A percentile compares a stretch with the other conserved stretches of the same genome.
Evolutionary conservation across 495 filamentous ascomycete species (phyloP).

Genomic region (Penicillium nucicola): DNA sequence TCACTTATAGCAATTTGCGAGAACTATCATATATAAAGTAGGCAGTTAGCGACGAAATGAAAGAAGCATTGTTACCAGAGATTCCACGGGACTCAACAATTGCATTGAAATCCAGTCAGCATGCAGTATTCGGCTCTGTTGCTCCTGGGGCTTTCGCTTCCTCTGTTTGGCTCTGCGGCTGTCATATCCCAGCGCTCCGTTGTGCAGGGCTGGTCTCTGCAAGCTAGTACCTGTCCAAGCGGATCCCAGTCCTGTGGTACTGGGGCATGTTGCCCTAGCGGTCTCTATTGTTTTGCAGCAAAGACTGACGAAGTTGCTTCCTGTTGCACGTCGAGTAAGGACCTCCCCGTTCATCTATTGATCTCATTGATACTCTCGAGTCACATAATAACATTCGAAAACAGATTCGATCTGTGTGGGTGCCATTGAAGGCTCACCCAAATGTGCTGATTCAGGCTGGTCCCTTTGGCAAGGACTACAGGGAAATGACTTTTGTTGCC

Average conservation of each 20-base stretch:
- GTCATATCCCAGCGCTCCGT: constrained; percentile 1
- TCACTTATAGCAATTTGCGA: too few species aligned
- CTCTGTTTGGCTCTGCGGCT: background rate
- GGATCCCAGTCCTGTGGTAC: constrained; percentile 12
- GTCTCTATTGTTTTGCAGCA: constrained; percentile 10
- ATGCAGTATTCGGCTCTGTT: too few species aligned
- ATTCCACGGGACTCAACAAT: too few species aligned
- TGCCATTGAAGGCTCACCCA: constrained; percentile 10
- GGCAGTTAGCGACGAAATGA: too few species aligned
- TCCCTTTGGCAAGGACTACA: constrained; percentile 15
- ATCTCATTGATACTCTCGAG: background rate
- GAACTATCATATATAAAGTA: too few species aligned
- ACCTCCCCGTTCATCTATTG: background rate
- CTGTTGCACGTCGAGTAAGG: constrained; percentile 16
- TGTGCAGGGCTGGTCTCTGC: constrained; percentile 17
- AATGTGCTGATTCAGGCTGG: constrained; percentile 21
- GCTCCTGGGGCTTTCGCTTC: background rate
- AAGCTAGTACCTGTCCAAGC: constrained; percentile 12
- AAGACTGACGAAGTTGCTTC: constrained; percentile 17
- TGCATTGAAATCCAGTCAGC: too few species aligned
- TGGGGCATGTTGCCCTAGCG: constrained; percentile 16
- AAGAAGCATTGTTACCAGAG: too few species aligned
- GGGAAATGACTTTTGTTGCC: constrained; percentile 21
- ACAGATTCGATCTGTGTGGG: constrained; percentile 14
- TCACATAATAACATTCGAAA: background rate